A percentile compares a stretch with the other conserved stretches of the same genome.
These are phyloP conservation scores for Allantophomopsis lycopodina DNA, from an alignment of 2,329 filamentous ascomycete species.

Conservation along the genomic window DNA sequence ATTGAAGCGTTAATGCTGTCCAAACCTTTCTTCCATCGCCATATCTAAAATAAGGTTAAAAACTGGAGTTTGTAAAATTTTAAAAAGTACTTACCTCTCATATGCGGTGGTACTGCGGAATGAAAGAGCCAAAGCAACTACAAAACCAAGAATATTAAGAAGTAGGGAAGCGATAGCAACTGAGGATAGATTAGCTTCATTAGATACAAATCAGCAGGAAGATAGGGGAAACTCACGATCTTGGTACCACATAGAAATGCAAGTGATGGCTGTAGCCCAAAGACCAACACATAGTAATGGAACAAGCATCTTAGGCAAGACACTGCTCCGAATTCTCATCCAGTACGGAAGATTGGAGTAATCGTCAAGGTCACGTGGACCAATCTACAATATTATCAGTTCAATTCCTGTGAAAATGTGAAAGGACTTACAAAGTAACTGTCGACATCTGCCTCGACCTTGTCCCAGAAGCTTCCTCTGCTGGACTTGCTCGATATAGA, in stretches of 20 bases:
- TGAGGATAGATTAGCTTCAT: slow-evolving; percentile 14
- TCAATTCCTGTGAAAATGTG: background rate
- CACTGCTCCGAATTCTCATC: slow-evolving; percentile 62
- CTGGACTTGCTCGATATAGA: no score
- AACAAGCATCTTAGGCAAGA: slow-evolving; percentile 61
- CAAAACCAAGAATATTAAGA: slow-evolving; percentile 68
- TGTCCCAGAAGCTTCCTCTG: no score
- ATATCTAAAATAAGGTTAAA: slow-evolving; percentile 2
- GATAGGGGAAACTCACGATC: no score
- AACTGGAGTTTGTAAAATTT: no score
- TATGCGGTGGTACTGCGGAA: slow-evolving; percentile 69
- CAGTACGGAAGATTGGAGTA: slow-evolving; percentile 70
- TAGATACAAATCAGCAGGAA: no score
- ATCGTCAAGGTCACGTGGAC: slow-evolving; percentile 54
- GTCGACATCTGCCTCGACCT: background rate
- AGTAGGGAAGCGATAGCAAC: slow-evolving; percentile 52
- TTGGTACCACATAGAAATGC: slow-evolving; percentile 23
- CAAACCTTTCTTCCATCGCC: slow-evolving; percentile 50
- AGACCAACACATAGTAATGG: slow-evolving; percentile 46
- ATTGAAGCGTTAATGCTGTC: slow-evolving; percentile 45
- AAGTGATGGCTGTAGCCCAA: slow-evolving; percentile 55
- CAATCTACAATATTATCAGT: slow-evolving; percentile 17
- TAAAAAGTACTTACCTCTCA: slow-evolving; percentile 31
- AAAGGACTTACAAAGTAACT: background rate
- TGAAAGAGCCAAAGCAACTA: slow-evolving; percentile 65